Conservation (phyloP, 2,329 filamentous ascomycete species). For the Thelonectria rubi region DNA sequence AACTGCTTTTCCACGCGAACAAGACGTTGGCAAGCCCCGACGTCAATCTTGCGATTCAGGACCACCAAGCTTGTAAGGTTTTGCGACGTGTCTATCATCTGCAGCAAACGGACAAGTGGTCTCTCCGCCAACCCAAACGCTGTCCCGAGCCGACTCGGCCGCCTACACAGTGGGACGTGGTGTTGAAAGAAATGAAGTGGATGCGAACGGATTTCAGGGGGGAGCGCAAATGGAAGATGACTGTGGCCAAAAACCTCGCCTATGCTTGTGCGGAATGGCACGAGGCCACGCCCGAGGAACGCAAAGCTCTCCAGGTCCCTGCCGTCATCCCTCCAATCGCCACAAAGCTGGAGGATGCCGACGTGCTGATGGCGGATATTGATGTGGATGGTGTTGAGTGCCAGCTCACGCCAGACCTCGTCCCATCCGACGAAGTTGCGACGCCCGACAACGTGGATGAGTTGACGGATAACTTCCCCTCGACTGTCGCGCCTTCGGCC, state of each 20-base stretch:
- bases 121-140: conserved; percentile 86
- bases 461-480: conserved; percentile 50
- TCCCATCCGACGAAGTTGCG: conserved; percentile 71
- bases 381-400: conserved; percentile 49
- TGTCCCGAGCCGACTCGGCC: conserved; percentile 81
- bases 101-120: conserved; percentile 93
- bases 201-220: conserved; percentile 96
- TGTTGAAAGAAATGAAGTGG: conserved; percentile 95
- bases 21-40: conserved; percentile 91
- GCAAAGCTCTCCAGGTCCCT: conserved; percentile 74
- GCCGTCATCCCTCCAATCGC: conserved; percentile 62
- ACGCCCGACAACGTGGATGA: conserved; percentile 58
- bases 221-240: conserved; percentile 92
- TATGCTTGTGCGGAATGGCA: conserved; percentile 87
- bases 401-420: conserved; percentile 72
- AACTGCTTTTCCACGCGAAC: conserved; percentile 81
- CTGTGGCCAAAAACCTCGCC: conserved; percentile 81
- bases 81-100: conserved; percentile 87
- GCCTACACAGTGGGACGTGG: conserved; percentile 82
- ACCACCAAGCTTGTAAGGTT: conserved; percentile 88
- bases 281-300: conserved; percentile 68
- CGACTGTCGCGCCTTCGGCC: conserved; percentile 73
- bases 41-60: conserved; percentile 82
- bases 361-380: conserved; percentile 49
- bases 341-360: conserved; percentile 47